phyloP scores from a whole-genome alignment of 1,284 basidiomycete genomes.

The Pisolithus thermaeus region DNA sequence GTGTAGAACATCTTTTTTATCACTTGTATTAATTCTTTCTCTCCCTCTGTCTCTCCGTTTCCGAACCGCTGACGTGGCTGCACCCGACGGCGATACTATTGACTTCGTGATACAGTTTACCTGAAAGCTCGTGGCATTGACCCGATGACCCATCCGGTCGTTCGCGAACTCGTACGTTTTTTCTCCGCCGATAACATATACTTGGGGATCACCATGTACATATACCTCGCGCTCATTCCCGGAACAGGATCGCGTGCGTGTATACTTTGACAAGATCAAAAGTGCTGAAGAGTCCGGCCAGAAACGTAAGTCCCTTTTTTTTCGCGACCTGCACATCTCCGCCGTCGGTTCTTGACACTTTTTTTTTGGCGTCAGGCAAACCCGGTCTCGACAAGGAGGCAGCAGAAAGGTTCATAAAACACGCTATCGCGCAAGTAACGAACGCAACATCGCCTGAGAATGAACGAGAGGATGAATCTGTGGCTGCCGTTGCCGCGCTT shows the following conservation, averaged over 20 bases:
- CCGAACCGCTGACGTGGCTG: background rate
- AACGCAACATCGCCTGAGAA: slow-evolving; percentile 30
- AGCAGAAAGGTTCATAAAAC: slow-evolving; percentile 76
- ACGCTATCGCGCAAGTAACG: slow-evolving; percentile 67
- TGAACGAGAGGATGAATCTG: slow-evolving; percentile 15
- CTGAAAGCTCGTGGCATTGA: slow-evolving; percentile 72
- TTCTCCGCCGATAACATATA: background rate
- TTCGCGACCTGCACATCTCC: background rate
- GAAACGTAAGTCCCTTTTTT: slow-evolving; percentile 39
- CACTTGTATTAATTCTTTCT: too few relatives aligned
- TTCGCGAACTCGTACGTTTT: slow-evolving; percentile 61
- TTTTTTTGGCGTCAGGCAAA: slow-evolving; percentile 13
- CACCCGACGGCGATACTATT: background rate
- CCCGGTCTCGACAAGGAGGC: slow-evolving; percentile 63
- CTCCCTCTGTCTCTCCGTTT: background rate
- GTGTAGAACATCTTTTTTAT: slow-evolving; percentile 18
- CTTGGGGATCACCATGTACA: background rate
- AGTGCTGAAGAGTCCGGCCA: slow-evolving; percentile 58
- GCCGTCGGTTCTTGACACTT: background rate
- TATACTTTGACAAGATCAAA: slow-evolving; percentile 78
- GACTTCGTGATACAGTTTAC: slow-evolving; percentile 47
- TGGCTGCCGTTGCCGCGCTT: background rate
- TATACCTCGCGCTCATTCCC: background rate
- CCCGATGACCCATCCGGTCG: slow-evolving; percentile 69
- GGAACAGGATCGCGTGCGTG: slow-evolving; percentile 60